A percentile compares a stretch with the other conserved stretches of the same genome.
phyloP scores from a whole-genome alignment of 345 rosid genomes.

The Anastatica hierochuntica region DNA sequence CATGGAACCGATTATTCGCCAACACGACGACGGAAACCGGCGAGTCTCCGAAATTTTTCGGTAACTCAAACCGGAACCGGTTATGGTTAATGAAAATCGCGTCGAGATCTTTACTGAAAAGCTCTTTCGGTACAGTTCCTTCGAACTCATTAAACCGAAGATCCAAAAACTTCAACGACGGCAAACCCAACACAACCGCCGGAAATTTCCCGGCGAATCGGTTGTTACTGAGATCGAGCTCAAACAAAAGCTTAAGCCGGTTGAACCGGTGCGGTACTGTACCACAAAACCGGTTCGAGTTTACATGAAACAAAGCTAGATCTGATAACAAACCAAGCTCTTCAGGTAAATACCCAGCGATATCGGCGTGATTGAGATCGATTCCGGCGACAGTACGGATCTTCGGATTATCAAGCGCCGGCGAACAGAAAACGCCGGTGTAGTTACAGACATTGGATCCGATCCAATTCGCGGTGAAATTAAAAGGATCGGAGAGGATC shows the following conservation, averaged over 20 bases:
- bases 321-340: conserved; percentile 60
- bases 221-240: conserved; percentile 68
- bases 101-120: conserved; percentile 57
- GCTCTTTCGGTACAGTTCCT: conserved; percentile 43
- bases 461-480: conserved; percentile 58
- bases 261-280: conserved; percentile 39
- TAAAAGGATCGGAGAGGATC: conserved; percentile 59
- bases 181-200: conserved; percentile 36
- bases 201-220: conserved; percentile 67
- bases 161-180: conserved; percentile 53
- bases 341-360: conserved; percentile 55
- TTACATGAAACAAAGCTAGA: conserved; percentile 62
- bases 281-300: conserved; percentile 67
- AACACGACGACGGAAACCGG: conserved; percentile 61
- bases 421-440: conserved; percentile 51
- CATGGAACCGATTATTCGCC: conserved; percentile 65
- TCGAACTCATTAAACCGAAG: conserved; percentile 73
- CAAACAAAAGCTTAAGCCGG: conserved; percentile 45
- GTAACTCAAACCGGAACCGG: conserved; percentile 54
- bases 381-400: conserved; percentile 53
- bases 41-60: conserved; percentile 54
- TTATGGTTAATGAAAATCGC: conserved; percentile 58
- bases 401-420: conserved; percentile 26
- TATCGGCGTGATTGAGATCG: conserved; percentile 64
- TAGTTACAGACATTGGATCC: conserved; percentile 54